These are phyloP conservation scores for Claviceps digitariae DNA, from an alignment of 2,329 filamentous ascomycete genomes.

Conservation along the genomic window DNA sequence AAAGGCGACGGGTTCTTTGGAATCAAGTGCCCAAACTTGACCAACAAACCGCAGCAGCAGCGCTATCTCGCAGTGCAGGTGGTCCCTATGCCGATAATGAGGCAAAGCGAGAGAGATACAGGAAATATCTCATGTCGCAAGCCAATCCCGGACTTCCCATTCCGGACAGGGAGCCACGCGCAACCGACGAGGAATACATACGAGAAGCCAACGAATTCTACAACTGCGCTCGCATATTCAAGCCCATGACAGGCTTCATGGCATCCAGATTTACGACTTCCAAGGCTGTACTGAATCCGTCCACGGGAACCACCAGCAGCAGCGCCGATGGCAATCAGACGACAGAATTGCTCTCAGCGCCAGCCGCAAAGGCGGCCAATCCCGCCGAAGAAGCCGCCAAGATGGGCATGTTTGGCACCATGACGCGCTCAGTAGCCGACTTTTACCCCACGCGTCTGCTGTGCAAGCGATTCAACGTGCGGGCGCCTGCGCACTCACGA, in stretches of 20 bases:
- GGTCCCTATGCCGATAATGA: slow-evolving; percentile 75
- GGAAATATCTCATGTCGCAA: slow-evolving; percentile 64
- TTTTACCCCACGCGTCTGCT: slow-evolving; percentile 74
- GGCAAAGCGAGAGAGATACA: slow-evolving; percentile 66
- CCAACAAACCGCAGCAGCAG: slow-evolving; percentile 52
- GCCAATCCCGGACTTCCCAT: slow-evolving; percentile 34
- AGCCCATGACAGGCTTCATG: slow-evolving; percentile 84
- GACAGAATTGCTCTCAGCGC: slow-evolving; percentile 16
- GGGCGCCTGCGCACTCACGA: slow-evolving; percentile 55
- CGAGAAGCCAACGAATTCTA: slow-evolving; percentile 68
- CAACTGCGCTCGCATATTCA: slow-evolving; percentile 59
- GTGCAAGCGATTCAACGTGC: slow-evolving; percentile 94
- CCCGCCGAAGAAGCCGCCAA: slow-evolving; percentile 77
- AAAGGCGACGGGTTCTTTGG: slow-evolving; percentile 44
- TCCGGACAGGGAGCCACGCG: slow-evolving; percentile 30
- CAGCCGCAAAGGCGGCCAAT: slow-evolving; percentile 33
- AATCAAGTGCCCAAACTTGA: slow-evolving; percentile 51
- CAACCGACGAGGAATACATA: slow-evolving; percentile 58
- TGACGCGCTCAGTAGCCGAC: slow-evolving; percentile 59
- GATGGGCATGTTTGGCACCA: slow-evolving; percentile 80
- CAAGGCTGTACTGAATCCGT: slow-evolving; percentile 27
- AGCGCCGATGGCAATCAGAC: slow-evolving; percentile 3
- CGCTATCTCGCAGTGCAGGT: slow-evolving; percentile 49
- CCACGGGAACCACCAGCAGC: slow-evolving; percentile 6
- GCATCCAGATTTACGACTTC: slow-evolving; percentile 80